These are phyloP conservation scores for Exsudoporus frostii DNA, from an alignment of 768 basidiomycete genomes.

Conservation along the genomic window DNA sequence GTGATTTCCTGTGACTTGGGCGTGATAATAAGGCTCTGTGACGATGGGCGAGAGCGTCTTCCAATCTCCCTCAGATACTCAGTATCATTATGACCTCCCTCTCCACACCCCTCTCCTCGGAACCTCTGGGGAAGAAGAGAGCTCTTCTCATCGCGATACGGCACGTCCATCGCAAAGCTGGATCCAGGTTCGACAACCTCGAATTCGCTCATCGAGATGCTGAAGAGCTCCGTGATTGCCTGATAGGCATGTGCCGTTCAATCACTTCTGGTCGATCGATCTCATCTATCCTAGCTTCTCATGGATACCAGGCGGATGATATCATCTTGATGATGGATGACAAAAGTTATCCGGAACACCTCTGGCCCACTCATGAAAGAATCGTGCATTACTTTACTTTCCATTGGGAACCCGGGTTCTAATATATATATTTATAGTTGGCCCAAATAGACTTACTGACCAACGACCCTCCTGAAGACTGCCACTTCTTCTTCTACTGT, in stretches of 20 bases:
- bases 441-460: constrained; percentile 43
- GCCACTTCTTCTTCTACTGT: constrained; percentile 59
- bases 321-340: constrained; percentile 45
- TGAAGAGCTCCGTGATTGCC: constrained; percentile 1
- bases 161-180: constrained; percentile 4
- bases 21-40: too few relatives aligned
- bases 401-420: background rate
- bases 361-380: constrained; percentile 41
- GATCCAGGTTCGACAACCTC: constrained; percentile 6
- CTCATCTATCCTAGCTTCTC: constrained; percentile 27
- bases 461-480: constrained; percentile 38
- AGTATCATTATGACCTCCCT: too few relatives aligned
- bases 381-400: constrained; percentile 35
- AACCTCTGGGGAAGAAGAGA: constrained; percentile 6
- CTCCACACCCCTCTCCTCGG: background rate
- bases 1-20: too few relatives aligned
- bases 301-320: constrained; percentile 38
- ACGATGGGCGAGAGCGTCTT: too few relatives aligned
- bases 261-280: background rate
- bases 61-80: too few relatives aligned
- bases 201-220: constrained; percentile 21
- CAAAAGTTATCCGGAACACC: constrained; percentile 21
- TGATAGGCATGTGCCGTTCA: constrained; percentile 17
- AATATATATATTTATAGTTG: constrained; percentile 25
- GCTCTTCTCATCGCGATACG: constrained; percentile 21